phyloP scores from a whole-genome alignment of 2,329 filamentous ascomycete genomes.

The Ophiosphaerella korrae region DNA sequence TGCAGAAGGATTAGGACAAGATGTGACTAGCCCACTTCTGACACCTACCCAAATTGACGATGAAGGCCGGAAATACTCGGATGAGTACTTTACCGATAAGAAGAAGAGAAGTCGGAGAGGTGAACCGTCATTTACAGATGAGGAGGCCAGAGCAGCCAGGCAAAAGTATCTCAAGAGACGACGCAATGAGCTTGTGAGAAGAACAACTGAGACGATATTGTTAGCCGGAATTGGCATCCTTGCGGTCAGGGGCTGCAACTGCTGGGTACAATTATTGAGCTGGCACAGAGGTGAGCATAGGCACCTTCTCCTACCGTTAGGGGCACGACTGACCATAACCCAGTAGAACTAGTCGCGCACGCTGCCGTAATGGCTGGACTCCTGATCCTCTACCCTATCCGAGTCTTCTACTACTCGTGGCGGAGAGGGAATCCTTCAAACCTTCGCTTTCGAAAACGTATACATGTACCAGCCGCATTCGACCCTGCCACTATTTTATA shows the following conservation, averaged over 20 bases:
- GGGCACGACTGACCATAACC: conserved; percentile 1
- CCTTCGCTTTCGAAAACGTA: conserved; percentile 49
- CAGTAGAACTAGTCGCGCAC: conserved; percentile 50
- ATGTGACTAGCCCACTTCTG: conserved; percentile 46
- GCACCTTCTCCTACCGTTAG: background rate
- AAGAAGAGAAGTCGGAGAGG: conserved; percentile 21
- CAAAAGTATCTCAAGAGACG: conserved; percentile 82
- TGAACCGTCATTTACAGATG: conserved; percentile 32
- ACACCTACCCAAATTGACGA: conserved; percentile 56
- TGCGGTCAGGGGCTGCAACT: conserved; percentile 48
- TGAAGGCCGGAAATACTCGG: conserved; percentile 47
- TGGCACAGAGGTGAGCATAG: conserved; percentile 49
- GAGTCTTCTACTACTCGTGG: conserved; percentile 43
- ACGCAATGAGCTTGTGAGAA: conserved; percentile 83
- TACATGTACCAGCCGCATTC: conserved; percentile 75
- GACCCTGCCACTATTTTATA: conserved; percentile 93
- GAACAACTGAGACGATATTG: conserved; percentile 60
- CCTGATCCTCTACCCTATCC: conserved; percentile 45
- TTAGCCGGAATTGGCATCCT: conserved; percentile 58
- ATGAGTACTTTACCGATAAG: conserved; percentile 44
- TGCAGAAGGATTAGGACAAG: conserved; percentile 46
- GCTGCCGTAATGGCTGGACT: conserved; percentile 36
- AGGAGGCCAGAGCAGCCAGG: conserved; percentile 50
- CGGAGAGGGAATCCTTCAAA: conserved; percentile 26
- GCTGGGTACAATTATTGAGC: conserved; percentile 38